Evolutionary conservation across 345 rosid species (phyloP).

Genomic region (Lenwebbia sp.): DNA sequence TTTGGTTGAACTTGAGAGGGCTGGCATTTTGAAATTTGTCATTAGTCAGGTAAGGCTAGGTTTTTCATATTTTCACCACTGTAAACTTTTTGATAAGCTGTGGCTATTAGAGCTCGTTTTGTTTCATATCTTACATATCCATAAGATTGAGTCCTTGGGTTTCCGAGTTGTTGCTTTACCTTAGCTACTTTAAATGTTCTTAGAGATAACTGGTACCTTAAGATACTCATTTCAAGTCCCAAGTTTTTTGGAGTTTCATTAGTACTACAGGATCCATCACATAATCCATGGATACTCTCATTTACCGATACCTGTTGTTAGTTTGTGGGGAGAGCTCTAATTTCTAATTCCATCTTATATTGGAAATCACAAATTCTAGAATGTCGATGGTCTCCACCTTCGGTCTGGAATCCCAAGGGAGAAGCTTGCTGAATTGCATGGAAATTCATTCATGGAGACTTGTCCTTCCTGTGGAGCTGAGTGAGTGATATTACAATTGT

Average conservation of each 20-base stretch:
- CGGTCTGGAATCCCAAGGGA: constrained; percentile 99
- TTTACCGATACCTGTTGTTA: background rate
- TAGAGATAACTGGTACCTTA: background rate
- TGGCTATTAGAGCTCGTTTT: background rate
- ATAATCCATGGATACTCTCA: background rate
- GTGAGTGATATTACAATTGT: constrained; percentile 31
- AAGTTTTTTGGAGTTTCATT: background rate
- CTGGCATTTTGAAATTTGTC: constrained; percentile 75
- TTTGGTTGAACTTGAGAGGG: constrained; percentile 81
- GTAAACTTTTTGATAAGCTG: background rate
- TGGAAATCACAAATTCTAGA: constrained; percentile 26
- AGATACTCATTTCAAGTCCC: background rate
- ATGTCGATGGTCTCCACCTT: constrained; percentile 94
- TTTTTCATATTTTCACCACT: background rate
- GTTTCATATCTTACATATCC: background rate
- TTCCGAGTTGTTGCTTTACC: background rate
- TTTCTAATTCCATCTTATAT: background rate
- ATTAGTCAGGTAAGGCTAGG: constrained; percentile 66
- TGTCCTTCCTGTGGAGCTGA: constrained; percentile 77
- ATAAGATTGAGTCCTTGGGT: no score
- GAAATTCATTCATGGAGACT: constrained; percentile 89
- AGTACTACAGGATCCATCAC: background rate
- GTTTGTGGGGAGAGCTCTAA: background rate
- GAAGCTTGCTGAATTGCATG: constrained; percentile 91
- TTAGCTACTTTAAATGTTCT: background rate